Evolutionary conservation across 2,329 filamentous ascomycete species (phyloP).

Genomic region (Phymatotrichopsis omnivora): DNA sequence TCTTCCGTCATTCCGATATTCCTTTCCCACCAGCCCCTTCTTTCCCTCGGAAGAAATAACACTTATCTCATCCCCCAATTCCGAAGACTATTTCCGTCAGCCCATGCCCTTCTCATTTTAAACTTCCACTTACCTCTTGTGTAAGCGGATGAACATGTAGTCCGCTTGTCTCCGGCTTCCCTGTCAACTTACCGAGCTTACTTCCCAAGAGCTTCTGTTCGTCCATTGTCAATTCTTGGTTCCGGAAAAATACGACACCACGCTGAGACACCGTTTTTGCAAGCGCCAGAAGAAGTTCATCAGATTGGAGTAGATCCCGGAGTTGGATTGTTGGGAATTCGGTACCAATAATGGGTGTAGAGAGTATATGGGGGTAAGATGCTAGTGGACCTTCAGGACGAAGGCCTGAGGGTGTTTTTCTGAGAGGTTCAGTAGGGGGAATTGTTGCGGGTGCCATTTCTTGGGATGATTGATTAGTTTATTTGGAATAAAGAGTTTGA

Average conservation of each 20-base stretch:
- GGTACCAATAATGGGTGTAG: slow-evolving; percentile 52
- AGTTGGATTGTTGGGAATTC: slow-evolving; percentile 50
- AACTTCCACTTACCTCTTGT: slow-evolving; percentile 1
- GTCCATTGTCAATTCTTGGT: slow-evolving; percentile 52
- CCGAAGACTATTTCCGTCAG: slow-evolving; percentile 30
- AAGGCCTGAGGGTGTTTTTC: slow-evolving; percentile 8
- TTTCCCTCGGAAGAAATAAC: slow-evolving; percentile 49
- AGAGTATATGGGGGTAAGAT: slow-evolving; percentile 35
- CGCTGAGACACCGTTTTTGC: slow-evolving; percentile 60
- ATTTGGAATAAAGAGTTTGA: background rate
- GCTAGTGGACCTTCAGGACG: slow-evolving; percentile 5
- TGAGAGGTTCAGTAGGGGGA: background rate
- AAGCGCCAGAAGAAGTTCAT: slow-evolving; percentile 54
- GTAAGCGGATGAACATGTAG: slow-evolving; percentile 49
- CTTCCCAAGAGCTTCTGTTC: slow-evolving; percentile 56
- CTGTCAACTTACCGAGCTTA: slow-evolving; percentile 49
- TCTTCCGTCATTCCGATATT: slow-evolving; percentile 5
- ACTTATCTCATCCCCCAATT: slow-evolving; percentile 47
- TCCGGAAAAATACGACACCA: slow-evolving; percentile 60
- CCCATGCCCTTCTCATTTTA: background rate
- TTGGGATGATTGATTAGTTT: background rate
- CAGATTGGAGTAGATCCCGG: slow-evolving; percentile 51
- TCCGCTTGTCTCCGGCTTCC: slow-evolving; percentile 47
- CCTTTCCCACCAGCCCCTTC: slow-evolving; percentile 32
- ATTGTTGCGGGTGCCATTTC: background rate